phyloP scores from a whole-genome alignment of 768 basidiomycete species.

The Paxillus involutus region DNA sequence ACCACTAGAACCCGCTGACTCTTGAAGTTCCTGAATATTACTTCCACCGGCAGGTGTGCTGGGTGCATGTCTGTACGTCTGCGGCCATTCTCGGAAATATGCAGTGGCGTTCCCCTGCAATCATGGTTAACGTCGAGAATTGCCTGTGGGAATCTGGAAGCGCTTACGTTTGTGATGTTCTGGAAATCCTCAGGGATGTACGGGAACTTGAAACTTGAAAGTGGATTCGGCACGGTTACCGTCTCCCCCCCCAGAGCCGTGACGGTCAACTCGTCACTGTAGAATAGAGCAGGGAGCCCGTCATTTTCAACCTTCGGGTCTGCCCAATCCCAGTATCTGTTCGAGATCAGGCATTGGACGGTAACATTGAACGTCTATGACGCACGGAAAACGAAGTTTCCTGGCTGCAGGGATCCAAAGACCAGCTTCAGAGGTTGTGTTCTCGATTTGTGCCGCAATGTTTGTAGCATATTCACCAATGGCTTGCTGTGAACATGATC shows the following conservation, averaged over 20 bases:
- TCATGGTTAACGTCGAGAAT: not conserved
- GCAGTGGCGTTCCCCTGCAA: slow-evolving; percentile 11
- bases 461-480: slow-evolving; percentile 24
- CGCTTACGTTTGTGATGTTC: slow-evolving; percentile 9
- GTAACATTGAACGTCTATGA: not conserved
- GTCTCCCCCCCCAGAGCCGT: slow-evolving; percentile 1
- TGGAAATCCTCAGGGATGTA: slow-evolving; percentile 20
- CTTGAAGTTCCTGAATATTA: slow-evolving; percentile 11
- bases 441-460: slow-evolving; percentile 26
- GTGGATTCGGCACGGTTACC: slow-evolving; percentile 16
- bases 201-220: slow-evolving; percentile 12
- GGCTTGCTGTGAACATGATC: slow-evolving; percentile 17
- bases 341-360: not conserved
- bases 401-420: slow-evolving; percentile 20
- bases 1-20: slow-evolving; percentile 3
- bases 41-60: slow-evolving; percentile 13
- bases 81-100: slow-evolving; percentile 18
- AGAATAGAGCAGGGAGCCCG: slow-evolving; percentile 23
- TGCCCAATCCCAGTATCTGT: slow-evolving; percentile 31
- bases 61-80: slow-evolving; percentile 19
- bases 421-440: slow-evolving; percentile 16
- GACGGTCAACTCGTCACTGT: slow-evolving; percentile 10
- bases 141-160: not conserved
- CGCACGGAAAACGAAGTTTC: slow-evolving; percentile 28
- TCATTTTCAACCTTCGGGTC: slow-evolving; percentile 15